A percentile compares a stretch with the other conserved stretches of the same genome.
These are phyloP conservation scores for Croton setiger DNA, from an alignment of 441 rosid species.

Conservation along the genomic window DNA sequence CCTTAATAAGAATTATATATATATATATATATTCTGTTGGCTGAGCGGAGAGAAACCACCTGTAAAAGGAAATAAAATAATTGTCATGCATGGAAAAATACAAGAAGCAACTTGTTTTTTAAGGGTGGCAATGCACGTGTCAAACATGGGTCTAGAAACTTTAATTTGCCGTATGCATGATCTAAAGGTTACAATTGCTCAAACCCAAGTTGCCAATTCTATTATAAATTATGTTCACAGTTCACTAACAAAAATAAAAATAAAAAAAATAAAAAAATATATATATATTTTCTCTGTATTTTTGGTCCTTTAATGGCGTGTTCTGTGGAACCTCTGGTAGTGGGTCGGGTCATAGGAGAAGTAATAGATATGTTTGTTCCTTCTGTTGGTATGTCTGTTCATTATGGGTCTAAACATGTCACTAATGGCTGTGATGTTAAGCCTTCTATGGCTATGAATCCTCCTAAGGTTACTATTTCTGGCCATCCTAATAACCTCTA, in stretches of 20 bases:
- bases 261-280: background rate
- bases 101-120: no score
- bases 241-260: background rate
- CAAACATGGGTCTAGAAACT: constrained; percentile 25
- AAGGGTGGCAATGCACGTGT: constrained; percentile 34
- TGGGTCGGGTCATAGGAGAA: background rate
- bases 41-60: background rate
- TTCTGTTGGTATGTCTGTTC: background rate
- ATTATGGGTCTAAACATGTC: background rate
- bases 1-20: no score
- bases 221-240: background rate
- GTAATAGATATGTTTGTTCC: background rate
- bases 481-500: background rate
- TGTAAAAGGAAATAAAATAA: background rate
- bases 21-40: background rate
- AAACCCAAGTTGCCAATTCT: constrained; percentile 26
- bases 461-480: background rate
- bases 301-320: background rate
- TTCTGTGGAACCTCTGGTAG: background rate
- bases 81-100: background rate
- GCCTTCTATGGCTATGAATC: background rate
- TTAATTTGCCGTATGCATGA: constrained; percentile 68
- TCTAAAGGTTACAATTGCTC: constrained; percentile 44
- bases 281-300: background rate
- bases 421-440: constrained; percentile 3